These are phyloP conservation scores for Aphanomyces cochlioides DNA, from an alignment of 352 stramenopile species.

Conservation along the genomic window DNA sequence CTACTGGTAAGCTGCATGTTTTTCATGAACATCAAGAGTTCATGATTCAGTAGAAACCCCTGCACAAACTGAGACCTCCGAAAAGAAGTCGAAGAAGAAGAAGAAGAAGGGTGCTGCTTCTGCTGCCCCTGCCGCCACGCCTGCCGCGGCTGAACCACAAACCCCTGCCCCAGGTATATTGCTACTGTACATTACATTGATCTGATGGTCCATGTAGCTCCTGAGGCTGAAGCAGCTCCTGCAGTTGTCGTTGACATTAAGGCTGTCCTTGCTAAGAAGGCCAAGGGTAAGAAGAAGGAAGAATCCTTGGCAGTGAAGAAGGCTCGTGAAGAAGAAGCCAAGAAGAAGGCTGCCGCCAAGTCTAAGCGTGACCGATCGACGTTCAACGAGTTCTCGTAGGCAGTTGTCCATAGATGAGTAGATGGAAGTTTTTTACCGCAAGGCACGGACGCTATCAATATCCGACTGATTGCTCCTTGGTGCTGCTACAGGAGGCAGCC, in stretches of 20 bases:
- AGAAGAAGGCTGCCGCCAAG: slow-evolving; percentile 30
- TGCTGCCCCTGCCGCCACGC: background rate
- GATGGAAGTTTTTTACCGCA: slow-evolving; percentile 6
- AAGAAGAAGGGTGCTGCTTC: slow-evolving; percentile 19
- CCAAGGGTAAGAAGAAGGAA: slow-evolving; percentile 29
- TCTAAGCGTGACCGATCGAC: slow-evolving; percentile 28
- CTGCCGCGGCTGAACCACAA: background rate
- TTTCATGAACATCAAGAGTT: background rate
- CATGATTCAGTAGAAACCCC: background rate
- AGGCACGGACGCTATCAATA: slow-evolving; percentile 9
- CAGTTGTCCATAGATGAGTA: background rate
- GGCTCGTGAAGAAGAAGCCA: slow-evolving; percentile 30
- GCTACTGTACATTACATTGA: too few relatives aligned
- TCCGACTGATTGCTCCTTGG: background rate
- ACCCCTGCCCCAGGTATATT: too few relatives aligned
- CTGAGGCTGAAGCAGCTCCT: slow-evolving; percentile 6
- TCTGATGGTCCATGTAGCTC: background rate
- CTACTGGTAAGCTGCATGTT: background rate
- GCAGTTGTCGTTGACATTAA: slow-evolving; percentile 30
- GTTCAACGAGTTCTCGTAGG: slow-evolving; percentile 31
- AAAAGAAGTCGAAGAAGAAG: slow-evolving; percentile 31
- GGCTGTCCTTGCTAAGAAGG: slow-evolving; percentile 28
- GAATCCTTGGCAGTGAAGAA: slow-evolving; percentile 30
- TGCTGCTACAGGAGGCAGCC: background rate
- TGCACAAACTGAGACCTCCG: slow-evolving; percentile 2